Evolutionary conservation across 1,284 basidiomycete species (phyloP), one percentile per base, ranked within the genome.

Genomic region (Leccinum fuscescens): DNA sequence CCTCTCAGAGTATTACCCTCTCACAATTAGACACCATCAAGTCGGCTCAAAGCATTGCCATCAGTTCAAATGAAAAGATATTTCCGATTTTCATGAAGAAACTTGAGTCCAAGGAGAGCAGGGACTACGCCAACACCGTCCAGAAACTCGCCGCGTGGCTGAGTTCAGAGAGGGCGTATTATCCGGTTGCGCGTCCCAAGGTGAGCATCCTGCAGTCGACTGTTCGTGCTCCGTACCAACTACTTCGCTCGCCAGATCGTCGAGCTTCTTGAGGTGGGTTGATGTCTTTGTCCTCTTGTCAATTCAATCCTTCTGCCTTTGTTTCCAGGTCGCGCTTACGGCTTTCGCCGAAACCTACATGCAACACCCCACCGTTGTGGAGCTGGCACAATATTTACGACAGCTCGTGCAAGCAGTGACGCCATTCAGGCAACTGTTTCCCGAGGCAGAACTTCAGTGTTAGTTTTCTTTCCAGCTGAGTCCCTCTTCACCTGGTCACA

Each of bases 91-190:
- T 75, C 49, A 69, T 64, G 15, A 56, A 31, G 22, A 74, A 64
- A 39, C 70, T 72, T 27, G 56, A 62, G 6, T 75, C 71, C 20
- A 49, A 33, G 4, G 69, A 72, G n/a, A 1, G 51, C 54, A 63
- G 39, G 6, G 67, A 72, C 9, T 72, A 61, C 17, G 8, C 31
- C n/a, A 56, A 24, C 14, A 74, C 63, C 1, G 20, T 60, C 12
- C 56, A 57, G 31, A 72, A 72, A 57, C 53, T 72, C 42, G 49
- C 58, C 9, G 0, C 14, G 6, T 72, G 71, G 71, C 37, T 72
- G 20, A 6, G 54, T 42, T 72, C 74, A 11, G 73, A 75, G 53
- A 75, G 63, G 54, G 71, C 74, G 2, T 72, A 72, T 39, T 72
- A 72, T 63, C 37, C 56, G 4, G 72, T 46, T 15, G 71, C 74